Evolutionary conservation across 106 monocot genomes (phyloP), one percentile per base, ranked within the genome.

Genomic region (Dioscorea dumetorum): DNA sequence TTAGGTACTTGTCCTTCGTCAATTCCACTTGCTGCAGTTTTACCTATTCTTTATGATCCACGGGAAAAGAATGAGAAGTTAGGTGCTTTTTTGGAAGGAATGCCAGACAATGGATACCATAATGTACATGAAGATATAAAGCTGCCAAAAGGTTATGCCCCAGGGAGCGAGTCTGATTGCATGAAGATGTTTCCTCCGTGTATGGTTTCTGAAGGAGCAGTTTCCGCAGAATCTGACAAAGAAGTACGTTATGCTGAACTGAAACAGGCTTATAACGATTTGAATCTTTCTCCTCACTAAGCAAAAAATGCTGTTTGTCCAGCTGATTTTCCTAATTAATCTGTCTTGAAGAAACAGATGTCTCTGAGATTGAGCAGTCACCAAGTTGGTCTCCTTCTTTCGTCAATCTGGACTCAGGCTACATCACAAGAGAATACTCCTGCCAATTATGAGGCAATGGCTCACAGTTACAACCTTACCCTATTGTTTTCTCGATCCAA

Each of bases 401-500:
- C 92, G 33, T 97, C 92, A 57, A 78, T 92, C 72, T 92, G 89
- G 92, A 63, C 73, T 68, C 92, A 92, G 65, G 82, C 82, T 64
- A 73, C 78, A 57, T 84, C 75, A 64, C 82, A 74, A 66, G 86
- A 89, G 22, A 97, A 97, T 70, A 77, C 48, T 31, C 84, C 87
- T 35, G 34, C 71, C 66, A 87, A 90, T 78, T 97, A 83, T 75
- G 97, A 97, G 73, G 97, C 89, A 72, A 84, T 97, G 74, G 82
- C 84, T 33, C 91, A 87, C 69, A 92, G 75, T 32, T 97, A 77
- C 70, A 79, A 73, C 52, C 69, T 97, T 71, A 69, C 78, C 72
- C 61, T 92, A 66, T 72, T 80, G 21, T 76, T 78, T 83, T 87
- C 89, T 67, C 81, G 58, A 66, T 19, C 71, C 19, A 84, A 95